These are phyloP conservation scores for Aspergillus biplanus DNA, from an alignment of 495 filamentous ascomycete species.

Conservation along the genomic window DNA sequence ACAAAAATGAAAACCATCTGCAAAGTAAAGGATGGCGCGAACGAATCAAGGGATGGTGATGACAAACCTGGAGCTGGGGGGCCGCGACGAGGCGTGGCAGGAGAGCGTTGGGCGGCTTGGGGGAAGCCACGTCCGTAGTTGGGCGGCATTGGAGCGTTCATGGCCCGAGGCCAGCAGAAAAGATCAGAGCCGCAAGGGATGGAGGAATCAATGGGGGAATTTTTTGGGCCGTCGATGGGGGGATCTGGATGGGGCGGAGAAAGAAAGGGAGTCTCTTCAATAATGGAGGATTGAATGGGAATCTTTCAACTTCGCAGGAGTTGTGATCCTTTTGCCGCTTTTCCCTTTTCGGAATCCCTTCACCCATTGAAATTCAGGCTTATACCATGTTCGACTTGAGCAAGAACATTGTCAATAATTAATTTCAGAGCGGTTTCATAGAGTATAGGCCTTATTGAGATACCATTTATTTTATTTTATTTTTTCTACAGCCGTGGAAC, in stretches of 20 bases:
- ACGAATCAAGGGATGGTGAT: slow-evolving; percentile 17
- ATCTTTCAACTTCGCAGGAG: not conserved
- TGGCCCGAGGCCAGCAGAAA: slow-evolving; percentile 27
- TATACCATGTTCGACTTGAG: not conserved
- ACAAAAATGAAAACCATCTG: slow-evolving; percentile 21
- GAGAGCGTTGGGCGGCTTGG: slow-evolving; percentile 46
- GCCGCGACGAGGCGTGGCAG: slow-evolving; percentile 52
- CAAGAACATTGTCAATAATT: too few relatives aligned
- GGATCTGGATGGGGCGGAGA: not conserved
- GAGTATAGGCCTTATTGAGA: too few relatives aligned
- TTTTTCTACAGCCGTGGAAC: too few relatives aligned
- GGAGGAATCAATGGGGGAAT: not conserved
- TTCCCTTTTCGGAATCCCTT: slow-evolving; percentile 37
- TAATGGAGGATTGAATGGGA: slow-evolving; percentile 8
- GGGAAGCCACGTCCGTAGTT: slow-evolving; percentile 50
- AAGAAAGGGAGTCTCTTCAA: too few relatives aligned
- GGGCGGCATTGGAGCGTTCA: slow-evolving; percentile 51
- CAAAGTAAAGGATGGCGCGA: slow-evolving; percentile 8
- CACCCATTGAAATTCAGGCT: not conserved
- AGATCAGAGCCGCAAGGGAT: slow-evolving; percentile 15
- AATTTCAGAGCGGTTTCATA: too few relatives aligned
- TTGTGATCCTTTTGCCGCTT: slow-evolving; percentile 27
- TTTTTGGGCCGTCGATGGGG: slow-evolving; percentile 10
- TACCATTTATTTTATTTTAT: too few relatives aligned
- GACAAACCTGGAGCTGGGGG: slow-evolving; percentile 43